Base-by-base conservation (phyloP, 768 basidiomycete genomes). In the Arthromyces matolae region DNA sequence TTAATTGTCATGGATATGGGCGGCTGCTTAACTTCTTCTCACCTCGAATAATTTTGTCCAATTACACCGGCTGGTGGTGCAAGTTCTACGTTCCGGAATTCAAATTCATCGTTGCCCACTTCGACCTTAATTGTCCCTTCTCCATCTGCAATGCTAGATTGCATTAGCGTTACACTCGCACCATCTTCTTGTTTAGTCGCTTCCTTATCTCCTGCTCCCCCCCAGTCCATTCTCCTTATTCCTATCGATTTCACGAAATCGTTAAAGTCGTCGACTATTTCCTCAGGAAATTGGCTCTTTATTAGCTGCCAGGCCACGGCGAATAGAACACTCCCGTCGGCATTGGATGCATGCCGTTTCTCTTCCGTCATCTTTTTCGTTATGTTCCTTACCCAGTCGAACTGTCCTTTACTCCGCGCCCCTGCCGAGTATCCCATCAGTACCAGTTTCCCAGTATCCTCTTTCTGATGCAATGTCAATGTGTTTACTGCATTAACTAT, bases 21-120 rank as follows among this genome's bases (percentile, higher is more conserved):
- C 23, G 14, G 16, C 2, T 22, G 19, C n/a, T n/a, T n/a, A n/a
- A n/a, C n/a, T n/a, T n/a, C n/a, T n/a, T n/a, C n/a, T n/a, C 19
- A 60, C 54, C 50, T 12, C 1, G 54, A 34, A 39, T 56, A 60
- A 47, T 56, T 60, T 8, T 35, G 20, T 16, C 51, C 56, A 27
- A 50, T 32, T 13, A 56, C 46, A 1, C 51, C 59, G 20, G 52
- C 29, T 8, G 57, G 57, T 16, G 57, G 57, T 6, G 57, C 59
- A 13, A 49, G 43, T 22, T 56, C 39, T 4, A 37, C 54, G 29
- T 50, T 25, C 23, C 43, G 10, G 23, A 58, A 54, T 3, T 35
- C 49, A 28, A 56, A 53, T 12, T 25, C 4, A 13, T 34, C 22
- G 9, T 13, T 32, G 6, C 36, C 53, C 16, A 44, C 10, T 3